These are phyloP conservation scores for Stylonectria norvegica DNA, from an alignment of 2,329 filamentous ascomycete species.

Conservation along the genomic window DNA sequence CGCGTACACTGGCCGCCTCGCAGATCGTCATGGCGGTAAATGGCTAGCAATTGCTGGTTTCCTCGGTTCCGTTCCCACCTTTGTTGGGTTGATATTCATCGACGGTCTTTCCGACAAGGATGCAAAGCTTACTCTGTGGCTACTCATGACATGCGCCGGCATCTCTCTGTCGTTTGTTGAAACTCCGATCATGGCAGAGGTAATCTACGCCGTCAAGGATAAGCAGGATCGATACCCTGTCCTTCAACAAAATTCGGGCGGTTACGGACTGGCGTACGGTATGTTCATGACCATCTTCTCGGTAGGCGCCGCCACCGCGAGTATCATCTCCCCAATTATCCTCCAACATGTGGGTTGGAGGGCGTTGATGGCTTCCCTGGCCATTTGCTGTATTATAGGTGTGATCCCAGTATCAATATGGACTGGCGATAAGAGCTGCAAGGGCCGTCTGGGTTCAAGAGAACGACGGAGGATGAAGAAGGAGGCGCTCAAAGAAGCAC, in stretches of 20 bases:
- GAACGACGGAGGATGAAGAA: background rate
- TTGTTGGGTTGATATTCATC: constrained; percentile 6
- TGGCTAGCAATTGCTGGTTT: constrained; percentile 11
- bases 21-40: constrained; percentile 9
- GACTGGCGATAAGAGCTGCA: constrained; percentile 5
- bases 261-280: constrained; percentile 14
- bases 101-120: constrained; percentile 2
- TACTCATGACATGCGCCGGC: constrained; percentile 10
- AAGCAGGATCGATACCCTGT: constrained; percentile 9
- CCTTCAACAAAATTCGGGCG: constrained; percentile 10
- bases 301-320: constrained; percentile 11
- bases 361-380: constrained; percentile 10
- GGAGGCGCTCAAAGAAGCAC: too few relatives aligned
- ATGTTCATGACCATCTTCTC: constrained; percentile 16
- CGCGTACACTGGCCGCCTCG: constrained; percentile 7
- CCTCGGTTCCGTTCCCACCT: constrained; percentile 8
- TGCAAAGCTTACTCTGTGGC: constrained; percentile 6
- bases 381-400: constrained; percentile 2
- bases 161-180: constrained; percentile 12
- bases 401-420: constrained; percentile 7
- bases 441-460: constrained; percentile 4
- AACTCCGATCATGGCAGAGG: constrained; percentile 14
- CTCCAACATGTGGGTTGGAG: constrained; percentile 9
- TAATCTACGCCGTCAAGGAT: constrained; percentile 7
- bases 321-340: constrained; percentile 4